A percentile compares a stretch with the other conserved stretches of the same genome.
These are phyloP conservation scores for Cordyceps fumosorosea DNA, from an alignment of 2,329 filamentous ascomycete species.

Conservation along the genomic window DNA sequence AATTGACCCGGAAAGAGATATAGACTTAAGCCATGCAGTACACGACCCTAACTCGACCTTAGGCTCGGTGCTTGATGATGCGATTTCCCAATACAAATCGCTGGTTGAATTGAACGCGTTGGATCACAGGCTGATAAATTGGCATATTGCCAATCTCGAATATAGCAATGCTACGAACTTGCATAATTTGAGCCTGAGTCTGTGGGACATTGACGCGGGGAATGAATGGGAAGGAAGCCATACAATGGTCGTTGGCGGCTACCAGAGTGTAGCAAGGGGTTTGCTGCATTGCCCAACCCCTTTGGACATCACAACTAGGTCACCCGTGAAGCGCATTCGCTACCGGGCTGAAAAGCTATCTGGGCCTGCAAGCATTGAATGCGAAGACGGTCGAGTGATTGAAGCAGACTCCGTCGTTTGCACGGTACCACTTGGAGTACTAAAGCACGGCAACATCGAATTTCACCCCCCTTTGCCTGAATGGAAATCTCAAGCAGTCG, in stretches of 20 bases:
- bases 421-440: slow-evolving; percentile 81
- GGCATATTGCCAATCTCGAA: slow-evolving; percentile 97
- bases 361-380: slow-evolving; percentile 58
- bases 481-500: slow-evolving; percentile 77
- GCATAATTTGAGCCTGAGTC: slow-evolving; percentile 75
- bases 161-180: slow-evolving; percentile 94
- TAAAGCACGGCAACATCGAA: slow-evolving; percentile 75
- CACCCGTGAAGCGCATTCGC: slow-evolving; percentile 63
- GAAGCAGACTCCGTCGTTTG: slow-evolving; percentile 88
- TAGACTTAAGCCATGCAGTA: slow-evolving; percentile 65
- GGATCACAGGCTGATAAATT: slow-evolving; percentile 88
- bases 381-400: slow-evolving; percentile 67
- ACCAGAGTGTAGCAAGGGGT: slow-evolving; percentile 86
- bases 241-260: slow-evolving; percentile 87
- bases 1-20: slow-evolving; percentile 54
- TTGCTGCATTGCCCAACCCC: slow-evolving; percentile 69
- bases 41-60: slow-evolving; percentile 63
- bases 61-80: slow-evolving; percentile 85
- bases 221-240: slow-evolving; percentile 97
- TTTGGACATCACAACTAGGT: slow-evolving; percentile 69
- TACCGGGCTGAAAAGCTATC: slow-evolving; percentile 47
- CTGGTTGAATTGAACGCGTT: slow-evolving; percentile 78
- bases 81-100: slow-evolving; percentile 79
- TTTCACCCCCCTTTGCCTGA: slow-evolving; percentile 87
- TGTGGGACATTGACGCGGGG: slow-evolving; percentile 96